Evolutionary conservation across 768 basidiomycete genomes (phyloP).

Genomic region (Kwoniella europaea): DNA sequence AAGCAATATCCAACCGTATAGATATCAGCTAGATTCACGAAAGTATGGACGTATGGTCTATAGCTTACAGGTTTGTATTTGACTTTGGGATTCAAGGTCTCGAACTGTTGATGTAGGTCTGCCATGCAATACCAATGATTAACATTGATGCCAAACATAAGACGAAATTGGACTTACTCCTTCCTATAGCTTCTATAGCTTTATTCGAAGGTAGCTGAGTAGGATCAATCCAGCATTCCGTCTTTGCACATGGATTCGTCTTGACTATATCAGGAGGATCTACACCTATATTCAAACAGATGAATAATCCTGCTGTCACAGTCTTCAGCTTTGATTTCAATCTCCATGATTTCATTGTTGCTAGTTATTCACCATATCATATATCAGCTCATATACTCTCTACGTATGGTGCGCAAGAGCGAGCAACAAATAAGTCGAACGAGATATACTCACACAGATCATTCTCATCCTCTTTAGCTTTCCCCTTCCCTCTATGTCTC

Average conservation of each 20-base stretch:
- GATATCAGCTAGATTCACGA: neutral
- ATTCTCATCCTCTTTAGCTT: constrained; percentile 58
- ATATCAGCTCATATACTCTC: neutral
- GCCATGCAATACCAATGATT: neutral
- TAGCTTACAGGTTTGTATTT: constrained; percentile 72
- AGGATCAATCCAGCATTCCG: constrained; percentile 98
- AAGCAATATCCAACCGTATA: neutral
- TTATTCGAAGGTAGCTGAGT: constrained; percentile 88
- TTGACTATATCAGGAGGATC: constrained; percentile 98
- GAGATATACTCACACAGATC: constrained; percentile 37
- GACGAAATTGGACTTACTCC: constrained; percentile 59
- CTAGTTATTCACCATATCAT: neutral
- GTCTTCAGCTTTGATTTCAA: constrained; percentile 88
- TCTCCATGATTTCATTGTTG: constrained; percentile 65
- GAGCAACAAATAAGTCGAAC: neutral
- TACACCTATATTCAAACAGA: constrained; percentile 96
- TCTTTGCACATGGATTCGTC: constrained; percentile 89
- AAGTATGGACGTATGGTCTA: neutral
- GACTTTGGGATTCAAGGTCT: constrained; percentile 91
- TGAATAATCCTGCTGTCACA: constrained; percentile 76
- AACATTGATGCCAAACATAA: neutral
- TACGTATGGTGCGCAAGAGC: neutral
- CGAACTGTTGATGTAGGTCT: constrained; percentile 90
- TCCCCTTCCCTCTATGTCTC: constrained; percentile 81
- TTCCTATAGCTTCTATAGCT: constrained; percentile 89